Percentiles rank a stretch among this genome's conserved stretches.
Conservation (phyloP, 2,329 filamentous ascomycete species). For the Mariannaea sp. region DNA sequence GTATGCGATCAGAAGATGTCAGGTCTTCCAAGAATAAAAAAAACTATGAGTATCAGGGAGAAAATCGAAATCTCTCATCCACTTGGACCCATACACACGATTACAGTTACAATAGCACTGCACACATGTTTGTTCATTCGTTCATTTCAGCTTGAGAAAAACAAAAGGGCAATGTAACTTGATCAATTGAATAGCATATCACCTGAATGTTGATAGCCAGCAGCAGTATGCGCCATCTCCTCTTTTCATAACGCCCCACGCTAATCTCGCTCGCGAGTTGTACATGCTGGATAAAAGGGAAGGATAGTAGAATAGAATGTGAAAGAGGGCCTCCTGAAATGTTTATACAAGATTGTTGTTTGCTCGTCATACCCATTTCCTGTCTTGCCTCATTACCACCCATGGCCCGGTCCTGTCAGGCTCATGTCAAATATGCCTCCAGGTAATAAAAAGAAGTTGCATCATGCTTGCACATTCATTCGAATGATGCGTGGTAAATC, state of each 20-base stretch:
- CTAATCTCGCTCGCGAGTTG: slow-evolving; percentile 39
- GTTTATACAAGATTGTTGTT: slow-evolving; percentile 35
- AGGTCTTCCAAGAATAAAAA: not conserved
- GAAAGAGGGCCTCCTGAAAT: slow-evolving; percentile 26
- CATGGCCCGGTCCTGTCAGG: slow-evolving; percentile 22
- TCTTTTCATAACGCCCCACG: slow-evolving; percentile 38
- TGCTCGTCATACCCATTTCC: slow-evolving; percentile 24
- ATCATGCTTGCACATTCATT: slow-evolving; percentile 21
- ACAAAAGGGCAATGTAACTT: too few species aligned
- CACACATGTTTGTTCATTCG: too few species aligned
- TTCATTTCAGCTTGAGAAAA: too few species aligned
- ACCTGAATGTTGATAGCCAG: slow-evolving; percentile 22
- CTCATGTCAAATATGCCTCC: slow-evolving; percentile 13
- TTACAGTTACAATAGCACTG: not conserved
- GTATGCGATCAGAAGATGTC: too few species aligned
- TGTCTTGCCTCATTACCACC: slow-evolving; percentile 31
- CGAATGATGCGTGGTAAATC: slow-evolving; percentile 26
- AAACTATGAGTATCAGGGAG: not conserved
- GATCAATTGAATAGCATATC: slow-evolving; percentile 10
- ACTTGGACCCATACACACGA: not conserved
- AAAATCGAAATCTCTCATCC: not conserved
- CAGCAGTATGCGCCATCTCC: slow-evolving; percentile 27
- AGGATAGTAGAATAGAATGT: slow-evolving; percentile 27
- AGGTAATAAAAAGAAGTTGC: slow-evolving; percentile 19
- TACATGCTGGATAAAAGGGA: slow-evolving; percentile 33